phyloP scores from a whole-genome alignment of 192 early-diverging fungal genomes.

The Jimgerdemannia lactiflua region DNA sequence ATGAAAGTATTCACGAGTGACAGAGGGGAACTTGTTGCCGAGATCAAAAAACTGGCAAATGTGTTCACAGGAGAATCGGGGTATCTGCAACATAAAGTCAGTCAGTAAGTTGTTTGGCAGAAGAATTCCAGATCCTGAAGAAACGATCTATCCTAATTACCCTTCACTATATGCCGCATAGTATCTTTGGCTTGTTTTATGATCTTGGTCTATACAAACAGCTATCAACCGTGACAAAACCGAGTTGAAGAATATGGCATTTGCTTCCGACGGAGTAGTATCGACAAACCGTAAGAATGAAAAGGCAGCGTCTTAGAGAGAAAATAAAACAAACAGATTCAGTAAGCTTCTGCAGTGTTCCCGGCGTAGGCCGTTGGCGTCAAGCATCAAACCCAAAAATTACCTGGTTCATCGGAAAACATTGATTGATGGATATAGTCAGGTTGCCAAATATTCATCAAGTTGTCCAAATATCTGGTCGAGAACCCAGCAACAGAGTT shows the following conservation, averaged over 20 bases:
- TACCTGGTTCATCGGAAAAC: slow-evolving; percentile 22
- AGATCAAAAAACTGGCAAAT: slow-evolving; percentile 41
- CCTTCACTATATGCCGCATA: background rate
- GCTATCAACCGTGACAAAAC: slow-evolving; percentile 38
- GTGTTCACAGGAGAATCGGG: slow-evolving; percentile 31
- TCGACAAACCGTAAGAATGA: slow-evolving; percentile 56
- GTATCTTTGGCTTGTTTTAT: slow-evolving; percentile 28
- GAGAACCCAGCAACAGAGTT: slow-evolving; percentile 39
- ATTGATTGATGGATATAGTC: slow-evolving; percentile 52
- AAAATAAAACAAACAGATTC: background rate
- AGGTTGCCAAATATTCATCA: slow-evolving; percentile 58
- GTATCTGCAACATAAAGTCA: background rate
- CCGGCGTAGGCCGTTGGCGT: background rate
- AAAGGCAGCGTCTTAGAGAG: slow-evolving; percentile 37
- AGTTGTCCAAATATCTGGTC: slow-evolving; percentile 38
- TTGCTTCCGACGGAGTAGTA: slow-evolving; percentile 40
- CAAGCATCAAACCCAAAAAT: background rate
- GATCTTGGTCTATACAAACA: slow-evolving; percentile 29
- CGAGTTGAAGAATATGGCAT: slow-evolving; percentile 32
- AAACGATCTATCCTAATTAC: background rate
- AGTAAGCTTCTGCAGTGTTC: background rate
- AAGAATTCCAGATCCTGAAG: background rate
- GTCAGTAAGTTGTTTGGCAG: background rate
- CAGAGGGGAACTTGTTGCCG: slow-evolving; percentile 18
- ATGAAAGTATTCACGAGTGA: slow-evolving; percentile 16